Evolutionary conservation across 2,329 filamentous ascomycete genomes (phyloP), one percentile per base, ranked within the genome.

Genomic region (Nemania sp.): DNA sequence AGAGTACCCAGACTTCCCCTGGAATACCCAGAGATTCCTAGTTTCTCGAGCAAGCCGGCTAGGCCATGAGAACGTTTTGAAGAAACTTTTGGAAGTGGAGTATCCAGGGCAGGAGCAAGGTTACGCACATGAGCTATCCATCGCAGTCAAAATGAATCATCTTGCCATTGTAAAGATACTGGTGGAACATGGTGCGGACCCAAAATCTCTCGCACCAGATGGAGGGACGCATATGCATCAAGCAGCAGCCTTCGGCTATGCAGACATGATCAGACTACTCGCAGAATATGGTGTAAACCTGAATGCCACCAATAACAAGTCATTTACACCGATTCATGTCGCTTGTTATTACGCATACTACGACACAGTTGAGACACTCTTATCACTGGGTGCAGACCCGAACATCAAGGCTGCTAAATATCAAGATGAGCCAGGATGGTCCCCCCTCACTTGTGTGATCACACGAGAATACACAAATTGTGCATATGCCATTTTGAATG

Each of bases 351-450:
- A 22, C 5, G 37, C 6, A 5, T 14, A 41, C 15, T 26, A 3
- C 11, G 23, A 41, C 23, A 22, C 14, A 2, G 19, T 11, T 6
- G 20, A 41, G 37, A 4, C 20, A 7, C 24, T 53, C 19, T 19
- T 43, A 23, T 19, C 46, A 22, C n/a, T 39, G 8, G 30, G 41
- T 28, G 51, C 28, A 39, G 34, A 49, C 19, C 14, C 24, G 22
- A 49, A 54, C 37, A 15, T 44, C 9, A 49, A 54, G n/a, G 17
- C 23, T 5, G 6, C 15, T 15, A 17, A 39, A 11, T 33, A 45
- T 22, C 44, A 54, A 37, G 31, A 26, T 8, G 17, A 49, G 15
- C 39, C 39, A 7, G 37, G 15, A n/a, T 54, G 51, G 51, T 37
- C 37, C 15, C 44, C 51, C 4, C 36, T 54, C 6, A 24, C 28